phyloP scores from a whole-genome alignment of 2,329 filamentous ascomycete genomes.

The Arachnomyces sp. region DNA sequence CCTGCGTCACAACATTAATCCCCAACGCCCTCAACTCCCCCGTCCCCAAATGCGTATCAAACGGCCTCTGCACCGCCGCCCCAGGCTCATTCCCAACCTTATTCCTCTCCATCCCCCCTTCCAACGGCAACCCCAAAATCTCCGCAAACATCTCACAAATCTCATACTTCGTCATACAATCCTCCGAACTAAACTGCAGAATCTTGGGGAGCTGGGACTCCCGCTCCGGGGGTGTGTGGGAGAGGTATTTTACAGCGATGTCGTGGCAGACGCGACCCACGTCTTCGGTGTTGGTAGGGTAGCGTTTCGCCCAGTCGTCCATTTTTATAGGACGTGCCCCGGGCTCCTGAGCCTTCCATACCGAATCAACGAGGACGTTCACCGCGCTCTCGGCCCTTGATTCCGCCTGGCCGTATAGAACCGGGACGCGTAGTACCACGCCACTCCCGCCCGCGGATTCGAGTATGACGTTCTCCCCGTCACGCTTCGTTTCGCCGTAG shows the following conservation, averaged over 20 bases:
- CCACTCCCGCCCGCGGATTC: constrained; percentile 51
- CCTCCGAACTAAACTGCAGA: constrained; percentile 80
- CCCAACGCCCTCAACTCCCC: constrained; percentile 62
- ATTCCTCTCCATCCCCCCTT: constrained; percentile 57
- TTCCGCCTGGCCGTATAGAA: constrained; percentile 72
- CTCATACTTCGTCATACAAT: constrained; percentile 80
- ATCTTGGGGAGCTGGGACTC: constrained; percentile 54
- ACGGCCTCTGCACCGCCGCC: constrained; percentile 67
- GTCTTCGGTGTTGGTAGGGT: constrained; percentile 84
- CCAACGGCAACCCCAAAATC: constrained; percentile 65
- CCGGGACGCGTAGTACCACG: constrained; percentile 69
- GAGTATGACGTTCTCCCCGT: constrained; percentile 63
- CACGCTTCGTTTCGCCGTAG: constrained; percentile 66
- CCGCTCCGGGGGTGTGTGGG: constrained; percentile 37
- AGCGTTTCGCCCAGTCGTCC: constrained; percentile 78
- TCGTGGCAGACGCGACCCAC: constrained; percentile 72
- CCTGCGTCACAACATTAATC: constrained; percentile 63
- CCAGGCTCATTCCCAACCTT: constrained; percentile 64
- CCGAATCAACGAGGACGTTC: constrained; percentile 67
- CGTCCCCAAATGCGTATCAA: constrained; percentile 80
- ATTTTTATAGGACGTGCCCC: constrained; percentile 53
- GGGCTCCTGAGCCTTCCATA: constrained; percentile 64
- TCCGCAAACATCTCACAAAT: constrained; percentile 72
- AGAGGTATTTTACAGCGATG: constrained; percentile 60
- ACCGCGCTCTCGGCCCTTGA: constrained; percentile 69